Evolutionary conservation across 768 basidiomycete species (phyloP).

Genomic region (Cantharellus anzutake): DNA sequence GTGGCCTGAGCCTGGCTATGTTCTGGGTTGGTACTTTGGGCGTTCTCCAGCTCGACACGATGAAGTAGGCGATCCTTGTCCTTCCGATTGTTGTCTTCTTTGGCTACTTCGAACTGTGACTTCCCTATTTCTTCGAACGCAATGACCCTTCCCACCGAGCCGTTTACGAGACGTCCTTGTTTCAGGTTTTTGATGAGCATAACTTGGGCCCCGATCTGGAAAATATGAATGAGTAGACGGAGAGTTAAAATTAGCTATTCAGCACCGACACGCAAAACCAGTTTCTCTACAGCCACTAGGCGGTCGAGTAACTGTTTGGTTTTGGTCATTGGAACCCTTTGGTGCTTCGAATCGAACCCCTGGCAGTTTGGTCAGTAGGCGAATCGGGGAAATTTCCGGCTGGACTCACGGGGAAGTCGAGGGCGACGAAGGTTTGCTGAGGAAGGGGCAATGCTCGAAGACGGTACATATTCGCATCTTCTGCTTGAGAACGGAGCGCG

Average conservation of each 20-base stretch:
- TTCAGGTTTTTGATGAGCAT: constrained; percentile 53
- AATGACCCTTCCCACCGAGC: constrained; percentile 39
- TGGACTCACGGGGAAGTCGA: constrained; percentile 17
- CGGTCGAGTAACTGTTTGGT: constrained; percentile 22
- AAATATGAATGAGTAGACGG: constrained; percentile 26
- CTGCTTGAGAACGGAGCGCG: constrained; percentile 54
- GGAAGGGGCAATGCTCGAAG: constrained; percentile 16
- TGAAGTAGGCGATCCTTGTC: neutral
- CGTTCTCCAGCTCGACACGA: neutral
- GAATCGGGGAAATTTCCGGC: too few relatives aligned
- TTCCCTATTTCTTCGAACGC: constrained; percentile 28
- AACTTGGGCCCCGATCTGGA: constrained; percentile 73
- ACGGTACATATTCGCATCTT: constrained; percentile 39
- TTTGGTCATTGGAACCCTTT: constrained; percentile 18
- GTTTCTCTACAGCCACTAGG: constrained; percentile 12
- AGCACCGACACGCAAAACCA: constrained; percentile 13
- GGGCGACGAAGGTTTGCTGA: constrained; percentile 21
- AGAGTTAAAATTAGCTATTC: constrained; percentile 35
- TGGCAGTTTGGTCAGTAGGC: constrained; percentile 6
- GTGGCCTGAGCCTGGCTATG: neutral
- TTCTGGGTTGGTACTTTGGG: neutral
- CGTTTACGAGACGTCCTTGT: constrained; percentile 54
- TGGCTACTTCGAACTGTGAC: constrained; percentile 25
- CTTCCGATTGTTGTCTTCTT: constrained; percentile 16
- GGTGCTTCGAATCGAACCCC: constrained; percentile 27